These are phyloP conservation scores for Phytophthora nicotianae DNA, from an alignment of 352 stramenopile species.

Conservation along the genomic window DNA sequence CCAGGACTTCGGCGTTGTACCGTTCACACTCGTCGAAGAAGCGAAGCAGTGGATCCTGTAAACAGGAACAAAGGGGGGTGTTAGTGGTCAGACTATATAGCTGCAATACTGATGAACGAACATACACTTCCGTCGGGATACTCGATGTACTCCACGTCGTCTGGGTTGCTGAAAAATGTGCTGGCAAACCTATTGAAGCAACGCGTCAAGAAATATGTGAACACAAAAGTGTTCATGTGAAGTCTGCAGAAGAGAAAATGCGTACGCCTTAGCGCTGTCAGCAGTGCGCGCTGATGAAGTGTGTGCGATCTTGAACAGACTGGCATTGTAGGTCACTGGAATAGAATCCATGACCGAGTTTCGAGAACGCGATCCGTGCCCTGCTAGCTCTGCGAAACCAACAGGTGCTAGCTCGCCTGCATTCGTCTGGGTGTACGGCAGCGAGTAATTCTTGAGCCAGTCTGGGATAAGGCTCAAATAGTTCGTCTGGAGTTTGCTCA, in stretches of 20 bases:
- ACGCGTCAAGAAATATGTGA: not conserved
- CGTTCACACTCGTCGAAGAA: conserved; percentile 73
- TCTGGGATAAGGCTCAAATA: conserved; percentile 40
- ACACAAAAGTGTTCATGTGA: not conserved
- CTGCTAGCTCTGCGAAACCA: conserved; percentile 42
- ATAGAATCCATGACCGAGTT: conserved; percentile 10
- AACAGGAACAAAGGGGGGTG: no score
- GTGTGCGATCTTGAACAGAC: conserved; percentile 56
- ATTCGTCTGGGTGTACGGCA: conserved; percentile 59
- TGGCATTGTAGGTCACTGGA: conserved; percentile 36
- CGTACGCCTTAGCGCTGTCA: conserved; percentile 55
- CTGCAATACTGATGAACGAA: not conserved
- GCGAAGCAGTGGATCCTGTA: conserved; percentile 58
- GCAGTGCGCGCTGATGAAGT: conserved; percentile 57
- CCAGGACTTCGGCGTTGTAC: conserved; percentile 54
- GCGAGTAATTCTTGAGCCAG: conserved; percentile 68
- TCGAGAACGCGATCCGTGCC: conserved; percentile 43
- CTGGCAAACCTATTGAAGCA: conserved; percentile 47
- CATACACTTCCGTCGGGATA: conserved; percentile 48
- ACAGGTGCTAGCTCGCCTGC: conserved; percentile 40
- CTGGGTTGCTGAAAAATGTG: conserved; percentile 65
- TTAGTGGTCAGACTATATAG: not conserved
- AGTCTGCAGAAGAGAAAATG: not conserved
- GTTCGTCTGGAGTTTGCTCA: conserved; percentile 48
- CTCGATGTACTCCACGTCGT: conserved; percentile 55